phyloP scores from a whole-genome alignment of 352 stramenopile species.

The Globisporangium takayamanum region DNA sequence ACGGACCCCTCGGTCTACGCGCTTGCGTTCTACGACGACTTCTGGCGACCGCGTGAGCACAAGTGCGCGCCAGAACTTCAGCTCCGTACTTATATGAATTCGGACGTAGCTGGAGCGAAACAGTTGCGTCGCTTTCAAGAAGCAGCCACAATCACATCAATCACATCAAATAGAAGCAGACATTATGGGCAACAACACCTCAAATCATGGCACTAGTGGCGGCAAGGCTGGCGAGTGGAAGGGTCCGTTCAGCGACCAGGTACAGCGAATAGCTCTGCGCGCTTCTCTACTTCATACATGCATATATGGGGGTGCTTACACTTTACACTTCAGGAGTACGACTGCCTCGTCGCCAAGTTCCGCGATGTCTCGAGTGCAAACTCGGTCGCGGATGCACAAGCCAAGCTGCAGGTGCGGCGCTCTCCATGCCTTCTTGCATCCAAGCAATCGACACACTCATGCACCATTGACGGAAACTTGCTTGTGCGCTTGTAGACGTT shows the following conservation, averaged over 20 bases:
- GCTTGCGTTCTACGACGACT: conserved; percentile 26
- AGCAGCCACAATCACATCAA: no score
- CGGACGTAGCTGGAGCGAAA: neutral
- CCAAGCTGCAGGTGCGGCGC: conserved; percentile 37
- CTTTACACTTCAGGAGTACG: conserved; percentile 42
- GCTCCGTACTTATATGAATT: neutral
- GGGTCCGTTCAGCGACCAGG: conserved; percentile 75
- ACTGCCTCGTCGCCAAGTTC: conserved; percentile 47
- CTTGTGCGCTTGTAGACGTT: conserved; percentile 17
- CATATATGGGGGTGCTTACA: neutral
- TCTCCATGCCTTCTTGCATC: neutral
- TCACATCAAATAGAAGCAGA: no score
- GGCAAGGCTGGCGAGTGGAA: conserved; percentile 41
- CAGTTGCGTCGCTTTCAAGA: no score
- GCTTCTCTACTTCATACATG: neutral
- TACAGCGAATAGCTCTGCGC: conserved; percentile 6
- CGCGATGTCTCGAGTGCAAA: conserved; percentile 22
- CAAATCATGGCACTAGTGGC: conserved; percentile 9
- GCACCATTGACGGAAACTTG: neutral
- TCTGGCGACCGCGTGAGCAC: conserved; percentile 13
- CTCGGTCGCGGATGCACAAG: conserved; percentile 15
- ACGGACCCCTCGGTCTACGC: no score
- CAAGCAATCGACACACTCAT: no score
- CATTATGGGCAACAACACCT: conserved; percentile 32
- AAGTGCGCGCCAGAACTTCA: conserved; percentile 3